Percentiles rank a stretch among this genome's conserved stretches.
phyloP scores from a whole-genome alignment of 108 stramenopile genomes.

The Nitzschia sp. region DNA sequence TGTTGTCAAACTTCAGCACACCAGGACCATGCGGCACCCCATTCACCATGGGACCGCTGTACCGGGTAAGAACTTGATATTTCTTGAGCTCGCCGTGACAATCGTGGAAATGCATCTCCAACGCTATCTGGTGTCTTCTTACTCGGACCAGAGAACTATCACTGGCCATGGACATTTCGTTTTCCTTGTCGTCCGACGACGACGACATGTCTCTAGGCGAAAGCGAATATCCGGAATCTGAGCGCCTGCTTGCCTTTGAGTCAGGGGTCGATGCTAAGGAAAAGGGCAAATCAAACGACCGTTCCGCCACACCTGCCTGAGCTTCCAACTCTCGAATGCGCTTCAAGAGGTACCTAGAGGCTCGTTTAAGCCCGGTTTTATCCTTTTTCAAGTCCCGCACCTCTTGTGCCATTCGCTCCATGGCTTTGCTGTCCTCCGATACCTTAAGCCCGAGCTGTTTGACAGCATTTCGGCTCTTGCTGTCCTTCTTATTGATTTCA shows the following conservation, averaged over 20 bases:
- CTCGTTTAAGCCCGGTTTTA: not conserved
- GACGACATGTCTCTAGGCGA: not conserved
- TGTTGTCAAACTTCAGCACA: not conserved
- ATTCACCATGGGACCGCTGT: not conserved
- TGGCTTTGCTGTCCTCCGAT: conserved; percentile 5
- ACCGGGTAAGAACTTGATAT: not conserved
- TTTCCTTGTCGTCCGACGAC: not conserved
- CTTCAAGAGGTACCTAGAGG: not conserved
- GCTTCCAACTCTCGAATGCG: conserved; percentile 4
- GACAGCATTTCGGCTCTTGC: not conserved
- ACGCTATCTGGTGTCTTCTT: not conserved
- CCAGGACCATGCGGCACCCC: not conserved
- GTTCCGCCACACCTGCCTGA: not conserved
- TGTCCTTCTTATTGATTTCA: not conserved
- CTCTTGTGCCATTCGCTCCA: not conserved
- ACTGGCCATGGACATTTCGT: not conserved
- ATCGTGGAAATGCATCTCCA: conserved; percentile 1
- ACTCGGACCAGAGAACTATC: not conserved
- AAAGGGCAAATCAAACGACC: not conserved
- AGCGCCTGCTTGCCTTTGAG: not conserved
- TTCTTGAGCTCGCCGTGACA: not conserved
- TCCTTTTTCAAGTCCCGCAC: not conserved
- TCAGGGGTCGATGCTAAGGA: not conserved
- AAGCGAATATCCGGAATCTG: not conserved
- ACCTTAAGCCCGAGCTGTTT: not conserved